Conservation (phyloP, 495 filamentous ascomycete genomes). For the Tuber magnatum region DNA sequence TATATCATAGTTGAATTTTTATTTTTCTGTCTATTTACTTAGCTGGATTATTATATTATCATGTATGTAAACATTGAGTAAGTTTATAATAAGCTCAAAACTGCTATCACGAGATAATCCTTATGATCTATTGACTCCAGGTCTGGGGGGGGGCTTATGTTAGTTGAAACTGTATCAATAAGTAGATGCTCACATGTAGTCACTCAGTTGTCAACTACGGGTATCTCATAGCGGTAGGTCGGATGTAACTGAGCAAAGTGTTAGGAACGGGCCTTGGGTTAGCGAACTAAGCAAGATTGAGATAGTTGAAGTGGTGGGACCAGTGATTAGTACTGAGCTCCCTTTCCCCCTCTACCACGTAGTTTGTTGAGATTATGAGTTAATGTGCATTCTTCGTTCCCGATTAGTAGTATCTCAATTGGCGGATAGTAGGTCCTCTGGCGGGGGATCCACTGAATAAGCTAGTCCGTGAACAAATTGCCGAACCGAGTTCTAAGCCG, state of each 20-base stretch:
- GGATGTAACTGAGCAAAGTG: background rate
- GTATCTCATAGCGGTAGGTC: background rate
- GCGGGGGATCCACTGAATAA: background rate
- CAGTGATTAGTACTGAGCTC: background rate
- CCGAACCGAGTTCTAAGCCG: background rate
- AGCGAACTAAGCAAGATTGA: background rate
- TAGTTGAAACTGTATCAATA: background rate
- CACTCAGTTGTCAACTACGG: background rate
- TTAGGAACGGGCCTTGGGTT: background rate
- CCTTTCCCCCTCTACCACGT: background rate
- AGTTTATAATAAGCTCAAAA: too few species aligned
- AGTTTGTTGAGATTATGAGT: background rate
- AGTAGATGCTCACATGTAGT: background rate
- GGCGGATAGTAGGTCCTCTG: background rate
- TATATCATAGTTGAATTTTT: too few species aligned
- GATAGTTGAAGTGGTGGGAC: background rate
- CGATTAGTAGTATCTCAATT: background rate
- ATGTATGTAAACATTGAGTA: too few species aligned
- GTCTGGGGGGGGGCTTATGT: too few species aligned
- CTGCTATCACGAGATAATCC: too few species aligned
- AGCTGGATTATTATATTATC: too few species aligned
- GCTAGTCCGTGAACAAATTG: background rate
- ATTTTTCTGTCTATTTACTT: too few species aligned
- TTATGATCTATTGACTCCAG: too few species aligned
- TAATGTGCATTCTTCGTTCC: background rate